Conservation (phyloP, 495 filamentous ascomycete species). For the Podospora pseudocomata region DNA sequence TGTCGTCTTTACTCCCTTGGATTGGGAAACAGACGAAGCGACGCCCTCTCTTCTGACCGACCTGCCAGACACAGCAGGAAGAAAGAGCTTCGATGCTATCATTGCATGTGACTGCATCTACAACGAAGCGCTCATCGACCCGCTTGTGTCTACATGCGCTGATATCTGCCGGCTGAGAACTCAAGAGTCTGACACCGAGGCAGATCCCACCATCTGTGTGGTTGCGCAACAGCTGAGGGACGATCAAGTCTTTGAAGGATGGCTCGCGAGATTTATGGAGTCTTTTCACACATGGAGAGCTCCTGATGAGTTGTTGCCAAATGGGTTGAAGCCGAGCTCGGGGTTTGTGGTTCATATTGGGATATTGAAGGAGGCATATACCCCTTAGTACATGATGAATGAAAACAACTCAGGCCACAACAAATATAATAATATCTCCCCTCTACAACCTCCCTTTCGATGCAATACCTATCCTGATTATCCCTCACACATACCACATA, state of each 20-base stretch:
- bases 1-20: constrained; percentile 53
- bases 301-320: constrained; percentile 52
- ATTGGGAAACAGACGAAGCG: constrained; percentile 64
- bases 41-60: constrained; percentile 38
- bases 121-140: constrained; percentile 76
- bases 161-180: constrained; percentile 64
- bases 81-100: constrained; percentile 55
- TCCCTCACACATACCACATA: too few relatives aligned
- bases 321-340: constrained; percentile 53
- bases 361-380: constrained; percentile 39
- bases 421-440: too few relatives aligned
- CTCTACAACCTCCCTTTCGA: too few relatives aligned
- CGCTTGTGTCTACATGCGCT: constrained; percentile 80
- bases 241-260: constrained; percentile 77
- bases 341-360: constrained; percentile 69
- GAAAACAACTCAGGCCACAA: too few relatives aligned
- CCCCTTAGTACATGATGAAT: background rate
- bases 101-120: constrained; percentile 89
- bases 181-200: constrained; percentile 10
- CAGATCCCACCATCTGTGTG: constrained; percentile 50
- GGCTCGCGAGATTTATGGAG: constrained; percentile 63
- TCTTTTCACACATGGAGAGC: constrained; percentile 74
- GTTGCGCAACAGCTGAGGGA: constrained; percentile 84
- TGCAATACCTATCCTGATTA: too few relatives aligned
- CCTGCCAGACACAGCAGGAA: constrained; percentile 22